Evolutionary conservation across 202 grass and related monocot genomes (phyloP).

Genomic region (Setaria viridis): DNA sequence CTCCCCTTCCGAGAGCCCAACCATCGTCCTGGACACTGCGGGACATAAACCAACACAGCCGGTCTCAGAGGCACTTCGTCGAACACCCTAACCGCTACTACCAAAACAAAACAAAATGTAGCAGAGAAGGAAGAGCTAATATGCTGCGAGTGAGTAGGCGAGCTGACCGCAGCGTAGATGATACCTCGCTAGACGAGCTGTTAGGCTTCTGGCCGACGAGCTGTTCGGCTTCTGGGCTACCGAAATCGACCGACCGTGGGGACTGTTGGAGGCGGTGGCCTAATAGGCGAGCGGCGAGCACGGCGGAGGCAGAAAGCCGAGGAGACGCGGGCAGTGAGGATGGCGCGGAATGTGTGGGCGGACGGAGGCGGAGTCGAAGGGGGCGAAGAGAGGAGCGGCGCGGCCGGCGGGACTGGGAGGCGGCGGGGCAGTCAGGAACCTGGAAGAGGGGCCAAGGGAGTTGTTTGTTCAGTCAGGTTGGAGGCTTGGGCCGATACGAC

Average conservation of each 20-base stretch:
- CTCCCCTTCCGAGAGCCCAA: slow-evolving; percentile 81
- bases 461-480: background rate
- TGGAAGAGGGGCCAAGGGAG: background rate
- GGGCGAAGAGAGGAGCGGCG: background rate
- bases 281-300: background rate
- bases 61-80: background rate
- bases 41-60: background rate
- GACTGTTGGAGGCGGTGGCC: background rate
- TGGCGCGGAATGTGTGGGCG: background rate
- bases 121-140: background rate
- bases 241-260: background rate
- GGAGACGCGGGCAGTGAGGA: no score
- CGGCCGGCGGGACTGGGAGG: background rate
- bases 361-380: background rate
- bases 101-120: background rate
- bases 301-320: background rate
- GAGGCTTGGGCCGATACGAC: background rate
- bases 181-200: no score
- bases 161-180: background rate
- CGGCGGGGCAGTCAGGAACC: background rate
- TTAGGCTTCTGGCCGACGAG: background rate
- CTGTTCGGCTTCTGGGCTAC: background rate
- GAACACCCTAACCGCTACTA: background rate
- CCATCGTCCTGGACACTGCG: slow-evolving; percentile 50
- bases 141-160: background rate